phyloP scores from a whole-genome alignment of 2,329 filamentous ascomycete genomes.

The Neonectria coccinea region DNA sequence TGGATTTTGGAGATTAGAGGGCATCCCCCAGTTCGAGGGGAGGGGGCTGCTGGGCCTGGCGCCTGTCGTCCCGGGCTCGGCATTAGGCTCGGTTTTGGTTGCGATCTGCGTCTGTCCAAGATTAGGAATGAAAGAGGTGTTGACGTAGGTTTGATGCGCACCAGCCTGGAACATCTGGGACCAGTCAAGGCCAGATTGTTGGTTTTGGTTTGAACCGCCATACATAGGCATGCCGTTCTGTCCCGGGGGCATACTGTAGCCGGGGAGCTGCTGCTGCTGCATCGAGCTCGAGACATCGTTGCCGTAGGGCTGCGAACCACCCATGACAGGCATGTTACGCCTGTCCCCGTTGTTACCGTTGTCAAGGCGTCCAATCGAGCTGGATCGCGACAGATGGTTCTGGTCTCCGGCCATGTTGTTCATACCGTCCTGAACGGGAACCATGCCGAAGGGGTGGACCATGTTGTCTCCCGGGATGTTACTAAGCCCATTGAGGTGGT shows the following conservation, averaged over 20 bases:
- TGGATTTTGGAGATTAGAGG: conserved; percentile 61
- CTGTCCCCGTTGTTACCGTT: conserved; percentile 68
- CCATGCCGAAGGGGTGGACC: conserved; percentile 68
- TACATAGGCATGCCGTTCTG: conserved; percentile 75
- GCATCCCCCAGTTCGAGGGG: conserved; percentile 62
- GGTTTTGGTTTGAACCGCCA: conserved; percentile 69
- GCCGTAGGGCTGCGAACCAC: conserved; percentile 66
- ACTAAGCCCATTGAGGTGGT: conserved; percentile 71
- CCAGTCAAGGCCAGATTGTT: conserved; percentile 77
- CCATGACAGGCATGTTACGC: conserved; percentile 68
- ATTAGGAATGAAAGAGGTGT: conserved; percentile 72
- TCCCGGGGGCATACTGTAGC: conserved; percentile 72
- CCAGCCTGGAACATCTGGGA: conserved; percentile 82
- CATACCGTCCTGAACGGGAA: conserved; percentile 68
- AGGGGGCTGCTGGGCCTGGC: conserved; percentile 59
- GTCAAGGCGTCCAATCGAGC: conserved; percentile 69
- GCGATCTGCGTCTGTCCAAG: conserved; percentile 76
- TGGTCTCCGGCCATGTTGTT: conserved; percentile 71
- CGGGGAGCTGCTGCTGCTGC: conserved; percentile 72
- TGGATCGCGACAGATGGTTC: conserved; percentile 71
- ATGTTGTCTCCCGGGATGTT: conserved; percentile 69
- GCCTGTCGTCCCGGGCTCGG: conserved; percentile 62
- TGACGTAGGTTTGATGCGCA: conserved; percentile 74
- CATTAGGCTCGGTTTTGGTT: conserved; percentile 75
- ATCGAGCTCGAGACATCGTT: conserved; percentile 71